Base-by-base conservation (phyloP, 2,329 filamentous ascomycete species). In the Fusarium sacchari region DNA sequence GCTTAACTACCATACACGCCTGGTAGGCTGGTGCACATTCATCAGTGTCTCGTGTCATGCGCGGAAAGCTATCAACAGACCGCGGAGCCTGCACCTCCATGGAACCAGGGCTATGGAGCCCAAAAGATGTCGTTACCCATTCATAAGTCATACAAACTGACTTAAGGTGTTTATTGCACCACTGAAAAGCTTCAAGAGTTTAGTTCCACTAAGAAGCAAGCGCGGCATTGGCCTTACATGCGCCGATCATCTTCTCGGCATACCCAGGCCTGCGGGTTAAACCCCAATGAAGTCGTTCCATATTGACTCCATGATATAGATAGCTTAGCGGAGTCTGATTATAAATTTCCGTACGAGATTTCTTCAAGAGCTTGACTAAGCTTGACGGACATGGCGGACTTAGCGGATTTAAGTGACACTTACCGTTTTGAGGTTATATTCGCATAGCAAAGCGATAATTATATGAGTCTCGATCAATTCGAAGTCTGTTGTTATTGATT, bases 391-490 rank as follows among this genome's bases (percentile, higher is more conserved):
- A 0, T 13, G 7, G 1, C 2, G 28, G 46, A 49, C 28, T 49
- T 49, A 5, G 3, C 46, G 15, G 22, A n/a, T 2, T 32, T 9
- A n/a, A n/a, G 22, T 18, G 5, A 3, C 15, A 32, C 22, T 18
- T 32, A n/a, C 22, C 1, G 13, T 32, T n/a, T 6, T 32, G 0
- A n/a, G 28, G 15, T 7, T 49, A 18, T 32, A n/a, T n/a, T 18
- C 15, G 28, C 5, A 49, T 18, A n/a, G 11, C 7, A n/a, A 32
- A 4, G 10, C 28, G 15, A 32, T n/a, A 7, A 10, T 32, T 6
- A n/a, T n/a, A 49, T 32, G n/a, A 18, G 1, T 2, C 0, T 22
- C 1, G 8, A 9, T n/a, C 0, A n/a, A 8, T 13, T 49, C 30
- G n/a, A 32, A 12, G 1, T 32, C 30, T 32, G 30, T 32, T 32